These are phyloP conservation scores for Acanthamoeba lugdunensis DNA, from an alignment of 208 protist genomes.

Conservation along the genomic window DNA sequence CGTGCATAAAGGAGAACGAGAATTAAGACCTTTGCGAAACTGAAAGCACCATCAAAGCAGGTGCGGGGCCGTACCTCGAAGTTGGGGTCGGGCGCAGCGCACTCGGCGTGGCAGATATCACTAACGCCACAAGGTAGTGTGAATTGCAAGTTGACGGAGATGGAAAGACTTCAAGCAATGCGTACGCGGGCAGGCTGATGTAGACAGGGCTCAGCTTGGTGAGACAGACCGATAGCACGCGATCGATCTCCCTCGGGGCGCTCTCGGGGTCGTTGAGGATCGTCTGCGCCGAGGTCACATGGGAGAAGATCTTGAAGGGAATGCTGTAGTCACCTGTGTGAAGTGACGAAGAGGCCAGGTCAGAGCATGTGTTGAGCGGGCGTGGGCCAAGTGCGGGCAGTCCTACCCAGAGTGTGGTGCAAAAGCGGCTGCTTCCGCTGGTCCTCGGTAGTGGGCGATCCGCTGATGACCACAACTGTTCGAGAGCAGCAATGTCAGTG, in stretches of 20 bases:
- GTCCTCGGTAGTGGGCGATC: conserved; percentile 15
- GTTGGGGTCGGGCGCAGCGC: conserved; percentile 3
- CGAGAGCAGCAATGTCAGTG: not conserved
- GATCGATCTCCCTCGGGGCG: conserved; percentile 67
- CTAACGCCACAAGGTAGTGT: not conserved
- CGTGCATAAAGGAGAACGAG: not conserved
- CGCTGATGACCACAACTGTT: conserved; percentile 11
- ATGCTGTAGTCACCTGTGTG: conserved; percentile 57
- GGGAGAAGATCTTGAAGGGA: conserved; percentile 64
- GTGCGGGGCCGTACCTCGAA: not conserved
- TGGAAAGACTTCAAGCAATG: no score
- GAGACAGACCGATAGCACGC: conserved; percentile 63
- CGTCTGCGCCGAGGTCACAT: conserved; percentile 72
- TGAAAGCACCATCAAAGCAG: not conserved
- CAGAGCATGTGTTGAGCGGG: not conserved
- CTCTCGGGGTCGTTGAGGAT: conserved; percentile 52
- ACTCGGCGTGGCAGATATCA: conserved; percentile 6
- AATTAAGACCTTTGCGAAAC: not conserved
- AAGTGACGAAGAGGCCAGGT: no score
- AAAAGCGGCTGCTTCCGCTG: conserved; percentile 32
- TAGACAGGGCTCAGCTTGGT: conserved; percentile 69
- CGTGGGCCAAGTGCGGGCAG: no score
- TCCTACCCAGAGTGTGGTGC: conserved; percentile 4
- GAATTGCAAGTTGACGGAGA: not conserved
- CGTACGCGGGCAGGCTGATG: conserved; percentile 69